A percentile compares a stretch with the other conserved stretches of the same genome.
phyloP scores from a whole-genome alignment of 352 stramenopile genomes.

The Phytophthora melonis region DNA sequence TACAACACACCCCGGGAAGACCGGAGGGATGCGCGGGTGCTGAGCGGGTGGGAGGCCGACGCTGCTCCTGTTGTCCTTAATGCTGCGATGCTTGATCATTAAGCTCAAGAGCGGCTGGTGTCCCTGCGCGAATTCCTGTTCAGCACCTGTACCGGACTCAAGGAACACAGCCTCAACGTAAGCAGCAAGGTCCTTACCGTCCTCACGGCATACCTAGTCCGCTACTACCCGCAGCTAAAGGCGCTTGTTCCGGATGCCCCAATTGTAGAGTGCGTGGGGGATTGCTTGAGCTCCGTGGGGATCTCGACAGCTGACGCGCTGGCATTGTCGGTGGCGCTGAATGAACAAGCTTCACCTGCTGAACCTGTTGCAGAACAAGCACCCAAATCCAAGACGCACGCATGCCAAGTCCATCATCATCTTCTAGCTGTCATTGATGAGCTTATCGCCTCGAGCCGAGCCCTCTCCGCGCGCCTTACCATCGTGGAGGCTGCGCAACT shows the following conservation, averaged over 20 bases:
- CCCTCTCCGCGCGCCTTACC: no score
- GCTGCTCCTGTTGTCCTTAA: conserved; percentile 7
- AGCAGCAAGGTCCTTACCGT: conserved; percentile 21
- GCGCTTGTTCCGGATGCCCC: neutral
- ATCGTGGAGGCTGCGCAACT: no score
- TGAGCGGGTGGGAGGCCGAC: conserved; percentile 27
- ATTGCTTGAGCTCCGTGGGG: neutral
- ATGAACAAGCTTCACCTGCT: neutral
- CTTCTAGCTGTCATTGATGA: no score
- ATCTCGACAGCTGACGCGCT: neutral
- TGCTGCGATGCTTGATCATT: conserved; percentile 4
- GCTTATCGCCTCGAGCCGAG: no score
- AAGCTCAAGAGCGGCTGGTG: neutral
- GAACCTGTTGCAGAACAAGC: neutral
- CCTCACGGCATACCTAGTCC: conserved; percentile 20
- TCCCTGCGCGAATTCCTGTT: conserved; percentile 16
- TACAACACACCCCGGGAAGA: no score
- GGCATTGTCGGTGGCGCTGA: conserved; percentile 4
- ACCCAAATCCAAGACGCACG: no score
- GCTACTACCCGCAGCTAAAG: conserved; percentile 18
- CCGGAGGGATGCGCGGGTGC: conserved; percentile 5
- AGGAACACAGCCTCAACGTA: conserved; percentile 12
- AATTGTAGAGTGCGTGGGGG: conserved; percentile 10
- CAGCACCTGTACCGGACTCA: conserved; percentile 5
- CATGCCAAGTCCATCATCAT: no score